Conservation (phyloP, 495 filamentous ascomycete species). For the Symbiotaphrina buchneri region DNA sequence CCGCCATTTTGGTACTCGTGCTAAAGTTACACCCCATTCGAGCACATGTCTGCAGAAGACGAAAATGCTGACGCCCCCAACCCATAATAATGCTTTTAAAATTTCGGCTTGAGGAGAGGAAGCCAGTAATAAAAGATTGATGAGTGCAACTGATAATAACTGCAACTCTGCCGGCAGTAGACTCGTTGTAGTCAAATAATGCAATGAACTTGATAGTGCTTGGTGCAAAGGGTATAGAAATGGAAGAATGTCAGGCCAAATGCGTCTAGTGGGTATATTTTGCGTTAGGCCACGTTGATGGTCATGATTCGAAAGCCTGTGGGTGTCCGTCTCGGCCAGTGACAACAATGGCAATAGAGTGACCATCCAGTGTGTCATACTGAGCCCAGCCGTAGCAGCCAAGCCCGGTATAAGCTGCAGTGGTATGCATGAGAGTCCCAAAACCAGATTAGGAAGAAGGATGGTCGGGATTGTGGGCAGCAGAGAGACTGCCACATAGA, state of each 20-base stretch:
- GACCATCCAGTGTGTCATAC: constrained; percentile 49
- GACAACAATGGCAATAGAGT: constrained; percentile 10
- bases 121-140: constrained; percentile 63
- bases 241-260: constrained; percentile 43
- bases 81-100: constrained; percentile 64
- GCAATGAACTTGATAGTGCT: constrained; percentile 47
- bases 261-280: constrained; percentile 14
- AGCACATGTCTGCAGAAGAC: constrained; percentile 51
- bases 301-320: too few species aligned
- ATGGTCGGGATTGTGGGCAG: constrained; percentile 26
- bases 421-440: constrained; percentile 62
- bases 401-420: constrained; percentile 41
- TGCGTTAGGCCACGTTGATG: constrained; percentile 4
- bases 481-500: constrained; percentile 61
- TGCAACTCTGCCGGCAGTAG: constrained; percentile 71
- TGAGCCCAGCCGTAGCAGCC: constrained; percentile 22
- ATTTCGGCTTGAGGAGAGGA: constrained; percentile 68
- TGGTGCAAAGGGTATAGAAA: constrained; percentile 75
- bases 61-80: constrained; percentile 60
- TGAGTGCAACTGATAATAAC: constrained; percentile 56
- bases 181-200: constrained; percentile 69
- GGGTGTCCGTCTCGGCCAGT: neutral
- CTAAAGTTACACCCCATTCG: constrained; percentile 67
- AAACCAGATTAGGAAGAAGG: constrained; percentile 56
- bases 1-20: constrained; percentile 78